Percentiles rank a stretch among this genome's conserved stretches.
These are phyloP conservation scores for Rachicladosporium sp. DNA, from an alignment of 2,329 filamentous ascomycete genomes.

Conservation along the genomic window DNA sequence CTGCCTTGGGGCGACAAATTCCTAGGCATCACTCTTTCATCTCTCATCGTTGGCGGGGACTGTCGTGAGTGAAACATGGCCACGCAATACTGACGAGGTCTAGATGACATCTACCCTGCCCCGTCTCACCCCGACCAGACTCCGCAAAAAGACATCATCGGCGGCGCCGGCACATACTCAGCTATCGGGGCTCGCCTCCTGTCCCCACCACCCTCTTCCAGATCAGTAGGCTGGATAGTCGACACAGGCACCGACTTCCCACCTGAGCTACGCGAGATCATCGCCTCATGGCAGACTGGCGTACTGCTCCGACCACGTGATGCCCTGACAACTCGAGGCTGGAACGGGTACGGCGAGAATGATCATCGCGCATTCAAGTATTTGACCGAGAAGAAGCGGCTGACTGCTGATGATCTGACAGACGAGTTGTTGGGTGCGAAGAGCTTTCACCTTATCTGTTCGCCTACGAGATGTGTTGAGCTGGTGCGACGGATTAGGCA, in stretches of 20 bases:
- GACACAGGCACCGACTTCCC: conserved; percentile 87
- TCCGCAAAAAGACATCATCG: conserved; percentile 63
- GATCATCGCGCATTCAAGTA: conserved; percentile 58
- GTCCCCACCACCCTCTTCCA: conserved; percentile 58
- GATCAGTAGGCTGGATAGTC: conserved; percentile 74
- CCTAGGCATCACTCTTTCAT: neutral
- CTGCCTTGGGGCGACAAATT: neutral
- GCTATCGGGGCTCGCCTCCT: conserved; percentile 82
- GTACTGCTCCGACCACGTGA: conserved; percentile 55
- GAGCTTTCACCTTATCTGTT: conserved; percentile 82
- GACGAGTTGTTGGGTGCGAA: conserved; percentile 55
- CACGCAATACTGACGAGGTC: conserved; percentile 4
- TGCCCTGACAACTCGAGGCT: conserved; percentile 74
- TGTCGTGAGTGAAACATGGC: neutral
- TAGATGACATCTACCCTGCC: conserved; percentile 84
- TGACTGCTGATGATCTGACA: conserved; percentile 61
- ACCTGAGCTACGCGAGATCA: conserved; percentile 44
- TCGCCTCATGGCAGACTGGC: conserved; percentile 65
- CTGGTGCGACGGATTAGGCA: conserved; percentile 60
- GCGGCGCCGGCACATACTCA: conserved; percentile 77
- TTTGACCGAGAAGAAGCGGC: conserved; percentile 69
- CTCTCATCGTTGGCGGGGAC: neutral
- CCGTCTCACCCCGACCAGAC: conserved; percentile 44
- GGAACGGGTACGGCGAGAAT: conserved; percentile 72
- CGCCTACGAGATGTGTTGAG: conserved; percentile 60